Evolutionary conservation across 192 early-diverging fungal species (phyloP).

Genomic region (Mortierella hygrophila): DNA sequence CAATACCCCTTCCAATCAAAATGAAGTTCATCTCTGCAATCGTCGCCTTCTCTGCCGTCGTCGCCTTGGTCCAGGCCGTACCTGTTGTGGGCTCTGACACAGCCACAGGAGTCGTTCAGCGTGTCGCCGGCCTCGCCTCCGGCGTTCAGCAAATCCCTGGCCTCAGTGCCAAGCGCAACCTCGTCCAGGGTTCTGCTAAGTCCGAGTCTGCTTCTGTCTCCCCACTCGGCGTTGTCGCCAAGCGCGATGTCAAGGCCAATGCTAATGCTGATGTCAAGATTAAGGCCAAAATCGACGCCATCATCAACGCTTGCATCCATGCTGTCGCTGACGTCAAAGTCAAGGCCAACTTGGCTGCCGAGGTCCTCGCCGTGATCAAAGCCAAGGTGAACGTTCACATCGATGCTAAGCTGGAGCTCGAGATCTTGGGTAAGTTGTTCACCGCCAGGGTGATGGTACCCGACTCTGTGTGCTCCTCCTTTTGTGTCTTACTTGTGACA

Average conservation of each 20-base stretch:
- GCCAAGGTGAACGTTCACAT: neutral
- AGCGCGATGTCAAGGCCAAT: neutral
- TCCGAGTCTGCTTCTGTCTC: too few relatives aligned
- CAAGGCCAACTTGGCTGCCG: neutral
- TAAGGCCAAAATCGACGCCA: neutral
- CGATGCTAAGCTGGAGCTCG: neutral
- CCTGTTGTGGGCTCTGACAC: too few relatives aligned
- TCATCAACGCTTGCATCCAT: neutral
- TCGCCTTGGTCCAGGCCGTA: neutral
- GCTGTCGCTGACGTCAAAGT: neutral
- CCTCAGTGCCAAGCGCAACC: too few relatives aligned
- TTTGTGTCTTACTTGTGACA: too few relatives aligned
- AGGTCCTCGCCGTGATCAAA: neutral
- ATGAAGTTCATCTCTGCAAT: conserved; percentile 36
- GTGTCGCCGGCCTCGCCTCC: too few relatives aligned
- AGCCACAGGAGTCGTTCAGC: too few relatives aligned
- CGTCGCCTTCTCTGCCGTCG: conserved; percentile 26
- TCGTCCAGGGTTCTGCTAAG: too few relatives aligned
- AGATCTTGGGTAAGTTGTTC: neutral
- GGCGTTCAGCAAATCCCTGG: too few relatives aligned
- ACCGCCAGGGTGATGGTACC: too few relatives aligned
- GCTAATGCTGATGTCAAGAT: neutral
- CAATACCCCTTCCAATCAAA: neutral
- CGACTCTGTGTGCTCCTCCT: too few relatives aligned
- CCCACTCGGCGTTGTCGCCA: neutral